Base-by-base conservation (phyloP, 176 grass and related monocot genomes). In the Eragrostis nindensis region DNA sequence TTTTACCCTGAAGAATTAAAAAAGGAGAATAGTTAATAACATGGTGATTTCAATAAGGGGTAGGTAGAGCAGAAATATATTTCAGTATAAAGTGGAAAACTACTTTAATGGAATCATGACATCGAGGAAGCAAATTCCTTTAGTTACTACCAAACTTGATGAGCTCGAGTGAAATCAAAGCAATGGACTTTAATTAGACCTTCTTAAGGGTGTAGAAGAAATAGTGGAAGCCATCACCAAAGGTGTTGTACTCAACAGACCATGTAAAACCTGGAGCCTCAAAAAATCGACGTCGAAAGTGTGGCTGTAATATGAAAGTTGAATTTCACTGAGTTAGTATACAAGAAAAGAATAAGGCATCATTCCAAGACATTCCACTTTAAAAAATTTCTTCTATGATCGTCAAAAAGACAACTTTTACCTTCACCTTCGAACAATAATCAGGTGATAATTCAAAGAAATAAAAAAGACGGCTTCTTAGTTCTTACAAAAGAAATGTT, bases 191-290 rank as follows among this genome's bases (percentile, higher is more conserved):
- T 22, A 85, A 80, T 19, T 73, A 72, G 79, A 97, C 95, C 92
- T 95, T 95, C 63, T 81, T 86, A 38, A 98, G 84, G 13, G 63
- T 93, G 70, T 95, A 95, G 50, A 98, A 93, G 71, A 95, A 98
- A 74, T 98, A 98, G 77, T 98, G 90, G 80, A 98, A 98, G 45
- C 71, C 82, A 67, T 93, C 92, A 0, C 96, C 96, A 68, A 98
- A 98, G 32, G 83, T 98, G 43, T 74, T 81, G 67, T 90, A 98
- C 50, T 98, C 88, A 24, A 93, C 46, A 73, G 90, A 93, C 96
- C 96, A 98, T 59, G 92, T 93, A 74, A 98, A 93, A 24, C 46
- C 71, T 26, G 84, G 86, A 19, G 84, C 82, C 84, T 98, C 88
- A 70, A 98, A 95, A 84, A 93, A 85, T 77, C 74, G 76, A 16